Percentiles rank a stretch among this genome's conserved stretches.
These are phyloP conservation scores for Lactarius psammicola DNA, from an alignment of 768 basidiomycete genomes.

Conservation along the genomic window DNA sequence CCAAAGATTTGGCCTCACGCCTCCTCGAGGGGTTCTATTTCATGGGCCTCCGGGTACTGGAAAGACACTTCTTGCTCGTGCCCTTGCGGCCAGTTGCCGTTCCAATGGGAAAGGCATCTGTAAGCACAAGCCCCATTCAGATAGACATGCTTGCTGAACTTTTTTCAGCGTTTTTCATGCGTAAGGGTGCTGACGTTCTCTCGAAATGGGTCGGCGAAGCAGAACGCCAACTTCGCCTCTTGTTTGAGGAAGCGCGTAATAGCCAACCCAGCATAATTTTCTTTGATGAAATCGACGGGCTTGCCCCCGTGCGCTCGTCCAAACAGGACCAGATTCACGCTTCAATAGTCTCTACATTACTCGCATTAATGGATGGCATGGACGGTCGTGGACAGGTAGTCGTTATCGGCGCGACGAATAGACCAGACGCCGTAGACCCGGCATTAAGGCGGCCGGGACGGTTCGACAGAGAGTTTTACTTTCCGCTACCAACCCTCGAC, in stretches of 20 bases:
- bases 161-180: constrained; percentile 92
- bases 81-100: constrained; percentile 89
- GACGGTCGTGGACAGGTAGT: constrained; percentile 96
- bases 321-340: constrained; percentile 99
- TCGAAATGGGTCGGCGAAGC: constrained; percentile 99
- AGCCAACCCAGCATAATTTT: constrained; percentile 97
- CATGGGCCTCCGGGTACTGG: constrained; percentile 99
- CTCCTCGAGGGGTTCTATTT: constrained; percentile 94
- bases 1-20: constrained; percentile 89
- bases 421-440: constrained; percentile 97
- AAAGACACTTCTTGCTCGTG: constrained; percentile 90
- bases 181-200: constrained; percentile 96
- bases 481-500: constrained; percentile 80
- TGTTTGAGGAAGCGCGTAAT: constrained; percentile 93
- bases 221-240: constrained; percentile 87
- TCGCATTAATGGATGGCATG: constrained; percentile 99
- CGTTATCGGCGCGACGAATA: constrained; percentile 96
- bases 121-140: constrained; percentile 40
- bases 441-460: constrained; percentile 90
- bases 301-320: constrained; percentile 96
- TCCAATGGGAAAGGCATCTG: constrained; percentile 85
- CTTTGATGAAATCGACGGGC: constrained; percentile 98
- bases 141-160: neutral
- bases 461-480: constrained; percentile 98
- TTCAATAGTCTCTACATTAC: constrained; percentile 90